Conservation (phyloP, 352 stramenopile genomes). For the Phytophthora megakarya region DNA sequence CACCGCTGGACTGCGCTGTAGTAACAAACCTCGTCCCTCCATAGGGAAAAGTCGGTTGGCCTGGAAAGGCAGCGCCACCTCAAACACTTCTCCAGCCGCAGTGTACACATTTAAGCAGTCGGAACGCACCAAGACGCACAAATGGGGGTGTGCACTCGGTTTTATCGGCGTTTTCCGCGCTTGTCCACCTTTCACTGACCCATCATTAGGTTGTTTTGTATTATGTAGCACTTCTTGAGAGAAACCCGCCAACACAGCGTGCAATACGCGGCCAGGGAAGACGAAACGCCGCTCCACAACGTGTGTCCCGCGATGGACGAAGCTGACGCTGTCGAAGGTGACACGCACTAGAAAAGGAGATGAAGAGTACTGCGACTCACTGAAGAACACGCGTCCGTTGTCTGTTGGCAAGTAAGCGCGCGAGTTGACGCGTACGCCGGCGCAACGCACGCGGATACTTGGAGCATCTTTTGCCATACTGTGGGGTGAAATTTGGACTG, state of each 20-base stretch:
- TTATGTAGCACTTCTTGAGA: slow-evolving; percentile 12
- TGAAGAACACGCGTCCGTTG: slow-evolving; percentile 34
- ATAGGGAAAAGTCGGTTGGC: slow-evolving; percentile 62
- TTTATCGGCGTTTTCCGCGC: slow-evolving; percentile 18
- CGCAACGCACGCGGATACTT: slow-evolving; percentile 36
- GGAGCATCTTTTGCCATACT: slow-evolving; percentile 12
- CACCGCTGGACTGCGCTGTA: slow-evolving; percentile 60
- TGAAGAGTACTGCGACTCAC: slow-evolving; percentile 31
- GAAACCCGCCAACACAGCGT: slow-evolving; percentile 62
- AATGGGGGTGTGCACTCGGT: slow-evolving; percentile 28
- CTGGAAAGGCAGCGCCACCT: slow-evolving; percentile 78
- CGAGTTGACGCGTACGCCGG: slow-evolving; percentile 33
- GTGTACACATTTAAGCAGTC: slow-evolving; percentile 77
- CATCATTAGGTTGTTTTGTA: background rate
- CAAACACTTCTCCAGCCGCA: slow-evolving; percentile 65
- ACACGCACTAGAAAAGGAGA: slow-evolving; percentile 51
- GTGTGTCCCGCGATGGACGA: slow-evolving; percentile 55
- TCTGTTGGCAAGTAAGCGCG: background rate
- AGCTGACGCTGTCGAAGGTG: slow-evolving; percentile 51
- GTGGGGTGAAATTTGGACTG: background rate
- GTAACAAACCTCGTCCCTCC: slow-evolving; percentile 45
- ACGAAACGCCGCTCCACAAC: slow-evolving; percentile 67
- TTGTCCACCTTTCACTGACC: background rate
- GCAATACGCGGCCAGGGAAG: slow-evolving; percentile 60
- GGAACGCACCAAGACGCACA: slow-evolving; percentile 70